A percentile compares a stretch with the other conserved stretches of the same genome.
Evolutionary conservation across 2,329 filamentous ascomycete genomes (phyloP).

Genomic region (Penicillium sp.): DNA sequence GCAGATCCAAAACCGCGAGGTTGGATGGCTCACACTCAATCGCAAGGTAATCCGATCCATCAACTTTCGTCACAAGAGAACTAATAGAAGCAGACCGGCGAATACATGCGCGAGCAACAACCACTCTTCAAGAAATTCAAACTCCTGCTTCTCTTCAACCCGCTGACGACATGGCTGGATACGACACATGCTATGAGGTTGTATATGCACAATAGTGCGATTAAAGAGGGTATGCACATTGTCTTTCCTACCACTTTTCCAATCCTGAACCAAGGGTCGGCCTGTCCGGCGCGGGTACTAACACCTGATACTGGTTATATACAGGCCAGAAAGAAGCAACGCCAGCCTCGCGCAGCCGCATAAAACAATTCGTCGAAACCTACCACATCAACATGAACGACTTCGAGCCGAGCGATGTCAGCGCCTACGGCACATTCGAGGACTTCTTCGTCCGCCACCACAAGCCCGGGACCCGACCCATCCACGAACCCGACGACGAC

Average conservation of each 20-base stretch:
- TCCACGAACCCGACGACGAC: slow-evolving; percentile 31
- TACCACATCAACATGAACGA: slow-evolving; percentile 31
- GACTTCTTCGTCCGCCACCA: slow-evolving; percentile 48
- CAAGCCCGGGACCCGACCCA: slow-evolving; percentile 41
- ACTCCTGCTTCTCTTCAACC: slow-evolving; percentile 49
- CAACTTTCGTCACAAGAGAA: neutral
- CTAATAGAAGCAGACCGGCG: slow-evolving; percentile 32
- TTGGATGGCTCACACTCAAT: slow-evolving; percentile 38
- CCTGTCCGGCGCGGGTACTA: too few species aligned
- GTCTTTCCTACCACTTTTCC: neutral
- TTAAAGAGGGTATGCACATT: slow-evolving; percentile 32
- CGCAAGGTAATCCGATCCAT: slow-evolving; percentile 21
- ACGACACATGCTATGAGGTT: slow-evolving; percentile 43
- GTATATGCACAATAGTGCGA: slow-evolving; percentile 43
- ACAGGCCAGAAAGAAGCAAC: slow-evolving; percentile 30
- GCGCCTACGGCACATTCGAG: slow-evolving; percentile 42
- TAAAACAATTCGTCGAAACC: slow-evolving; percentile 36
- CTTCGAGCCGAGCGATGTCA: slow-evolving; percentile 44
- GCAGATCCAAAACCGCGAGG: slow-evolving; percentile 34
- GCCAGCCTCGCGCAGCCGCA: slow-evolving; percentile 38
- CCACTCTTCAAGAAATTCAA: slow-evolving; percentile 48
- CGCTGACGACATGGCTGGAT: slow-evolving; percentile 47
- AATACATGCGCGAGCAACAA: slow-evolving; percentile 46
- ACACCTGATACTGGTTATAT: neutral
- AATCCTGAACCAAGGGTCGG: too few species aligned